Base-by-base conservation (phyloP, 78 protist genomes). In the Cyanophora paradoxa region DNA sequence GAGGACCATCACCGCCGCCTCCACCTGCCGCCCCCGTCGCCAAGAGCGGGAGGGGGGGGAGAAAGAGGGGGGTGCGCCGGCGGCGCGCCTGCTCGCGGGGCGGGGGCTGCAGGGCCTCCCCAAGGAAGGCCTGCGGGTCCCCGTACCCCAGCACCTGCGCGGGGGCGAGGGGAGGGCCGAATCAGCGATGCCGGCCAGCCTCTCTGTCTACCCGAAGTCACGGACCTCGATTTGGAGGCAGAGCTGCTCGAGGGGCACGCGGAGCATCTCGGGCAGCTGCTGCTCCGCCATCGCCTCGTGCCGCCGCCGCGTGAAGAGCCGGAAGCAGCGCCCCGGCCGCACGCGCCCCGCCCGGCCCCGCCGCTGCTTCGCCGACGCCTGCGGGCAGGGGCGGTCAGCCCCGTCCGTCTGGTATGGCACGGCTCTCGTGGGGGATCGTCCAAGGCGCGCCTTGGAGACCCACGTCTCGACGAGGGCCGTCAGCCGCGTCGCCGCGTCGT, bases 331-430 rank as follows among this genome's bases (percentile, higher is more conserved):
- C 54, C 95, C 95, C 2, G 91, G 77, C 36, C 83, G 56, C 46
- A 81, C 90, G 30, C 96, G 82, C 44, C 98, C 98, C 2, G 98
- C 98, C 1, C 98, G 83, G 20, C 98, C 98, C 1, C 89, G 78
- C 1, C 98, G 67, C 66, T 94, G 98, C 31, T 83, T 64, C 22
- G 92, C 90, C 1, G 88, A 68, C 2, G 96, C 92, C 16, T 77
- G 78, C 0, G 78, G 33, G n/a, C n/a, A n/a, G n/a, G n/a, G n/a
- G n/a, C n/a, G n/a, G n/a, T n/a, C n/a, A n/a, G n/a, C n/a, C n/a
- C n/a, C n/a, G n/a, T n/a, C n/a, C n/a, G n/a, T n/a, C n/a, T n/a
- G n/a, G n/a, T n/a, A n/a, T n/a, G n/a, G n/a, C n/a, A n/a, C n/a
- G n/a, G n/a, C n/a, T n/a, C n/a, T n/a, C n/a, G n/a, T n/a, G n/a